These are phyloP conservation scores for Trypanosoma melophagium DNA, from an alignment of 208 protist genomes.

Conservation along the genomic window DNA sequence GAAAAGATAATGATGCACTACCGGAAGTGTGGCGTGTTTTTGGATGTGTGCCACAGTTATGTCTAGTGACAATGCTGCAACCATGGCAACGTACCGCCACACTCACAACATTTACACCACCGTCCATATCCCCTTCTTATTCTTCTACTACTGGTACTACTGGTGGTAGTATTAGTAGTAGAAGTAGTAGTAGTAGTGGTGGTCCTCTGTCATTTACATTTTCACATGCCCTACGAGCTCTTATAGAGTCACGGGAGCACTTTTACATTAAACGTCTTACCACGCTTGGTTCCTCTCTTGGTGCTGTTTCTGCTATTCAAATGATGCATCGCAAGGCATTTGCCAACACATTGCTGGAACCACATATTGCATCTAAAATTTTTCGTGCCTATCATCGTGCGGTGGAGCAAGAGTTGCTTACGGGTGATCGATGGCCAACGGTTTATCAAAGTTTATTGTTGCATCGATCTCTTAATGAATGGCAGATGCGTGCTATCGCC, in stretches of 20 bases:
- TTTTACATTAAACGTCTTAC: conserved; percentile 60
- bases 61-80: conserved; percentile 42
- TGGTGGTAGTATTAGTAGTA: background rate
- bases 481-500: conserved; percentile 64
- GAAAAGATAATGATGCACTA: conserved; percentile 8
- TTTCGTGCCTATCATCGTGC: conserved; percentile 33
- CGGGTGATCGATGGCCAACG: conserved; percentile 8
- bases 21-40: conserved; percentile 48
- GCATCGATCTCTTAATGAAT: conserved; percentile 49
- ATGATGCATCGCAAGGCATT: conserved; percentile 50
- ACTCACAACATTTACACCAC: conserved; percentile 34
- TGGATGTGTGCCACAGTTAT: conserved; percentile 68
- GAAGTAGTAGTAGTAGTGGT: background rate
- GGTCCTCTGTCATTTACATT: conserved; percentile 35
- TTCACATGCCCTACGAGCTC: conserved; percentile 50
- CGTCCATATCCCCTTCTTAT: background rate
- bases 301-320: conserved; percentile 51
- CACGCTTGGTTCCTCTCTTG: conserved; percentile 44
- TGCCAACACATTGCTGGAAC: conserved; percentile 61
- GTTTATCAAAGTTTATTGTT: conserved; percentile 36
- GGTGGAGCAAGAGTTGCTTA: conserved; percentile 27
- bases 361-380: conserved; percentile 36
- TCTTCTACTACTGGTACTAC: background rate
- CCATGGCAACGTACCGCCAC: conserved; percentile 31
- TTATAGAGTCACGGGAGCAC: conserved; percentile 9